phyloP scores from a whole-genome alignment of 495 filamentous ascomycete genomes.

The Stereocaulon alpinum region DNA sequence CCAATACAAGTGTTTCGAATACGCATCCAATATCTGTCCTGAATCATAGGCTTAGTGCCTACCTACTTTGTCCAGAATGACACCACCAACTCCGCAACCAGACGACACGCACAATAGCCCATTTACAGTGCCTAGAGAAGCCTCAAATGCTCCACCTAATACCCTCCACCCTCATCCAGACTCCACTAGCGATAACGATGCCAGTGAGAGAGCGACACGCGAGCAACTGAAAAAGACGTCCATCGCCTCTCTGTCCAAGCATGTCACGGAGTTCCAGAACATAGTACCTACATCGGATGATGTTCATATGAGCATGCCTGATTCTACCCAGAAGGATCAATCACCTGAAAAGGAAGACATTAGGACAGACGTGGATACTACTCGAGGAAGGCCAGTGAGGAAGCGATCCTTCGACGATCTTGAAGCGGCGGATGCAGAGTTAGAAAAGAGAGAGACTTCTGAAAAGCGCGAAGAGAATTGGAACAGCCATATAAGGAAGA shows the following conservation, averaged over 20 bases:
- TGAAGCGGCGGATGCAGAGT: neutral
- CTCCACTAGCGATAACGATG: slow-evolving; percentile 35
- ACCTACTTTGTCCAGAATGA: slow-evolving; percentile 5
- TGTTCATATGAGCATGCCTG: neutral
- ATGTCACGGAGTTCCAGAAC: slow-evolving; percentile 11
- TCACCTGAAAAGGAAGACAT: slow-evolving; percentile 4
- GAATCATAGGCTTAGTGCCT: neutral
- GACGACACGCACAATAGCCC: neutral
- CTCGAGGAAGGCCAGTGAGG: slow-evolving; percentile 32
- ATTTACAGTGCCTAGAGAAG: neutral
- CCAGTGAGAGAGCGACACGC: slow-evolving; percentile 47
- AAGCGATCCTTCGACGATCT: slow-evolving; percentile 46
- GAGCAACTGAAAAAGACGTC: slow-evolving; percentile 53
- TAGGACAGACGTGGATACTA: neutral
- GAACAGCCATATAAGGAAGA: slow-evolving; percentile 31
- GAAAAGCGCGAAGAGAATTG: slow-evolving; percentile 1
- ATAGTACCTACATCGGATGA: slow-evolving; percentile 19
- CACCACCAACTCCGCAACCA: neutral
- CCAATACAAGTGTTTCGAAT: neutral
- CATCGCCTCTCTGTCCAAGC: slow-evolving; percentile 34
- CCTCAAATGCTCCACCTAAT: neutral
- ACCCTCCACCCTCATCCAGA: slow-evolving; percentile 6
- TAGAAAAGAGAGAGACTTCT: neutral
- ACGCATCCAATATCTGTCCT: neutral
- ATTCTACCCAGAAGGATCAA: neutral